Conservation (phyloP, 2,329 filamentous ascomycete species). For the Orbilia oligospora region DNA sequence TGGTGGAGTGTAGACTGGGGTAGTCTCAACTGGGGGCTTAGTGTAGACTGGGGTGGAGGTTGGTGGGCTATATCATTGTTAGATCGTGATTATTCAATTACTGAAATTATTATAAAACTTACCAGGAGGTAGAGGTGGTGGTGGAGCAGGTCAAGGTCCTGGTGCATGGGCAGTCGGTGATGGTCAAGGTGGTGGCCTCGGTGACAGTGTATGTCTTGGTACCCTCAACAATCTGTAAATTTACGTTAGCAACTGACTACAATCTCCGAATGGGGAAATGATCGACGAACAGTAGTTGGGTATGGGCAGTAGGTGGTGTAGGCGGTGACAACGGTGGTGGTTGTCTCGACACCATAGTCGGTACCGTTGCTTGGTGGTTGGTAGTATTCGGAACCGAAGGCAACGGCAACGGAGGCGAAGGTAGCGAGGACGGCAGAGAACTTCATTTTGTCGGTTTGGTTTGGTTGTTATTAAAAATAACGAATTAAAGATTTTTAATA, state of each 20-base stretch:
- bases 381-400: conserved; percentile 41
- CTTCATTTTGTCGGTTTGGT: conserved; percentile 60
- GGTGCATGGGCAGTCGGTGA: conserved; percentile 61
- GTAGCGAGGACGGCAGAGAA: conserved; percentile 57
- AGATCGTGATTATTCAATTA: background rate
- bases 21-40: background rate
- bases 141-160: conserved; percentile 51
- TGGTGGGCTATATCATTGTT: conserved; percentile 50
- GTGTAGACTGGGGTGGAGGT: conserved; percentile 48
- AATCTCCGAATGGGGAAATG: background rate
- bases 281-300: background rate
- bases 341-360: conserved; percentile 22
- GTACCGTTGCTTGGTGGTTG: conserved; percentile 30
- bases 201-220: conserved; percentile 50
- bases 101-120: conserved; percentile 16
- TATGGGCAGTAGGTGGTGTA: conserved; percentile 52
- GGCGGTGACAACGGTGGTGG: conserved; percentile 56
- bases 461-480: conserved; percentile 57
- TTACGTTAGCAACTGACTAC: background rate
- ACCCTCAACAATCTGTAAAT: conserved; percentile 33
- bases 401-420: conserved; percentile 46
- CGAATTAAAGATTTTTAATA: conserved; percentile 35
- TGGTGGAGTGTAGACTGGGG: conserved; percentile 47
- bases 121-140: conserved; percentile 53
- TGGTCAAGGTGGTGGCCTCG: conserved; percentile 53